Base-by-base conservation (phyloP, 495 filamentous ascomycete genomes). In the Annulohypoxylon bovei region DNA sequence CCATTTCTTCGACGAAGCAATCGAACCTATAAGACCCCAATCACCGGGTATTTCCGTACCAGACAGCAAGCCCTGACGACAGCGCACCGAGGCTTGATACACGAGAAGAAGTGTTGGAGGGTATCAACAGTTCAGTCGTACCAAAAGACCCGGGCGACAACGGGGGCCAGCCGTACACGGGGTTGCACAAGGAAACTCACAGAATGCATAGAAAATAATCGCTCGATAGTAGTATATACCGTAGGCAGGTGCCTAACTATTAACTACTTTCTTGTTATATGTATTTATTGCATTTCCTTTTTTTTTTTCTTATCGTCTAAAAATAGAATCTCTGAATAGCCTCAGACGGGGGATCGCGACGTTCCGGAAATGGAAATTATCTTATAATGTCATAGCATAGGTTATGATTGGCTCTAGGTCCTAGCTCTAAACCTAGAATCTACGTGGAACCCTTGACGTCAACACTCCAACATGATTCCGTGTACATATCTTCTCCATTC, bases 401-500 rank as follows among this genome's bases (percentile, higher is more conserved):
- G 8, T 42, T 16, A n/a, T 42, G n/a, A 42, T 42, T 42, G 39
- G 39, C 8, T 6, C 3, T 18, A 20, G 4, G 4, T 42, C 39
- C 39, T n/a, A 42, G 8, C 5, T 42, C 39, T 20, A 42, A 16
- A 18, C 55, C 32, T 27, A 40, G 0, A 62, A 9, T 27, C 52
- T 58, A 37, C 63, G 58, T 67, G 52, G 62, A 39, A 28, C 57
- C 68, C 68, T 53, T 71, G 62, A 71, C 68, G 68, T 71, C 62
- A 71, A 71, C 16, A 62, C 57, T 53, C 23, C 35, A 55, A 39
- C 61, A 70, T 54, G 18, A 64, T 64, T 11, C 4, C 60, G 35
- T 54, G 46, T 20, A 42, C n/a, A 42, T 58, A n/a, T 47, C 55
- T 61, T 55, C 27, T n/a, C 50, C 23, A 44, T 66, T 62, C 57